Base-by-base conservation (phyloP, 1,284 basidiomycete genomes). In the Puccinia hordei region DNA sequence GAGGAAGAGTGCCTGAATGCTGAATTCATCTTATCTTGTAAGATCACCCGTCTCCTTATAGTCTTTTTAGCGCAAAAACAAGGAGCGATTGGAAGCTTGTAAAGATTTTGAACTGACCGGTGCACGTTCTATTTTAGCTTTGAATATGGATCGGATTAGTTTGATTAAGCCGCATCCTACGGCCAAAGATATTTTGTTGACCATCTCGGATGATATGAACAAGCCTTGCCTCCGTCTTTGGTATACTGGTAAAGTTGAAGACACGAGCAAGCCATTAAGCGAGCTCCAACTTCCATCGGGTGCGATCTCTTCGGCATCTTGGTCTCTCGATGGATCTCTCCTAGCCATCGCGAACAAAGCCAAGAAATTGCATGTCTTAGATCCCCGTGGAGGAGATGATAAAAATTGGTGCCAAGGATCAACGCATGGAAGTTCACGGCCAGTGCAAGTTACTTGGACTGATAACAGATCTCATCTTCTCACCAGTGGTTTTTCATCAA, bases 301-400 rank as follows among this genome's bases (percentile, higher is more conserved):
- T 17, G 44, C 55, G 30, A 49, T 86, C 24, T 86, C 84, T 80
- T 86, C 86, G 46, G 83, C 86, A 15, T 82, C 84, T 0, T 87
- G 87, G 84, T 85, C 84, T 8, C 84, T 84, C 0, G 80, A 84
- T 8, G 87, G 87, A 0, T 77, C 81, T 22, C 82, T 82, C 3
- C 79, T 88, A 6, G 88, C 87, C 0, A 69, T 87, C n/a, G 85
- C 87, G 0, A 85, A 86, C 17, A 88, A 88, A 81, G 85, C 87
- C 82, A 85, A 85, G 46, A 83, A 83, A 38, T 73, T 88, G 2
- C 79, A 85, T 38, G 83, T 88, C 17, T 82, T 87, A 46, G 87
- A 88, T 82, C 86, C 87, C 9, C 85, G 86, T 8, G 66, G 83
- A 27, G 41, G 44, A 6, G 77, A 84, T 0, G 27, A 82, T 12